Conservation (phyloP, 2,329 filamentous ascomycete species). For the Xylaria arbuscula region DNA sequence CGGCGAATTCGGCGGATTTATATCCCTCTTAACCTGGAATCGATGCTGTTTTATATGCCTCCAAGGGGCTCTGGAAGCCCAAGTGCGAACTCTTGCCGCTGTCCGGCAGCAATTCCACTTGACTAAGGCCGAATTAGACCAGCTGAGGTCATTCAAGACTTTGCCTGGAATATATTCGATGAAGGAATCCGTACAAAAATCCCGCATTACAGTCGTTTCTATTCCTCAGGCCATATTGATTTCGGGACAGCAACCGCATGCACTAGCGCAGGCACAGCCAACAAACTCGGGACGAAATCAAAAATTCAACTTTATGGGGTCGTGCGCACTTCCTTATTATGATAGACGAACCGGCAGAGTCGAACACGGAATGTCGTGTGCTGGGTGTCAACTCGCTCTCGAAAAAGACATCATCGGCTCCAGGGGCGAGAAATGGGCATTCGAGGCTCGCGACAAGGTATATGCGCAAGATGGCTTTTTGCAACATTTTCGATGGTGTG, state of each 20-base stretch:
- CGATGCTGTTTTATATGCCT: slow-evolving; percentile 27
- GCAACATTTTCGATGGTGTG: slow-evolving; percentile 52
- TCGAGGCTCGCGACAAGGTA: slow-evolving; percentile 27
- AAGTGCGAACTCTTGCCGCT: slow-evolving; percentile 15
- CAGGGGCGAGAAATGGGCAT: background rate
- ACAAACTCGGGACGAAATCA: background rate
- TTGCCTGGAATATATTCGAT: slow-evolving; percentile 47
- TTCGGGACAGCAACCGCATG: slow-evolving; percentile 29
- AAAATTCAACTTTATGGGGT: slow-evolving; percentile 45
- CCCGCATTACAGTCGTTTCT: slow-evolving; percentile 38
- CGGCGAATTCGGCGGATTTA: slow-evolving; percentile 20
- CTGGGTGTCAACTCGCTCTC: slow-evolving; percentile 45
- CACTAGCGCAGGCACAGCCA: background rate
- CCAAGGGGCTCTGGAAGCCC: slow-evolving; percentile 4
- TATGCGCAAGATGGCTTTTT: slow-evolving; percentile 50
- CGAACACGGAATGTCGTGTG: slow-evolving; percentile 50
- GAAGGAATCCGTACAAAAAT: slow-evolving; percentile 38
- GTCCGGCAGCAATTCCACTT: slow-evolving; percentile 14
- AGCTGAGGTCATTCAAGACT: slow-evolving; percentile 46
- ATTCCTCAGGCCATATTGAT: slow-evolving; percentile 39
- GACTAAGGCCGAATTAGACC: slow-evolving; percentile 9
- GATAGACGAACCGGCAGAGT: slow-evolving; percentile 37
- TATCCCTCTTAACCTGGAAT: slow-evolving; percentile 19
- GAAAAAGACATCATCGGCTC: background rate
- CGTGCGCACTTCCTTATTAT: slow-evolving; percentile 39